Conservation (phyloP, 192 early-diverging fungal species). For the Geranomyces variabilis region DNA sequence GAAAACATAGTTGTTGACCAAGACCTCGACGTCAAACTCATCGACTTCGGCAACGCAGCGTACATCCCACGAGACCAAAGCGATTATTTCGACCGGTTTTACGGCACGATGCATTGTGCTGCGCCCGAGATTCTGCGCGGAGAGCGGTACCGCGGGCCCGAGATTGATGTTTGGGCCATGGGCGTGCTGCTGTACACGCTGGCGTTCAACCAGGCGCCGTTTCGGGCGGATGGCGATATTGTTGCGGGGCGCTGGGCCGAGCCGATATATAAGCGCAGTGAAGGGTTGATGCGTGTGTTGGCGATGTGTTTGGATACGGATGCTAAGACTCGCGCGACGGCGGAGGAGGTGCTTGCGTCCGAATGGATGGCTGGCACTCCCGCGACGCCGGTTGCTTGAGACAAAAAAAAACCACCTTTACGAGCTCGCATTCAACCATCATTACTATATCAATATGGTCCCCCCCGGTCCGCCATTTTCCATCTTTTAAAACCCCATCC, state of each 20-base stretch:
- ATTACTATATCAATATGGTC: too few relatives aligned
- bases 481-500: too few relatives aligned
- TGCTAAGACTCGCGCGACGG: conserved; percentile 70
- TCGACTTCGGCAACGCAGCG: conserved; percentile 81
- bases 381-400: too few relatives aligned
- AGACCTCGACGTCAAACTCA: conserved; percentile 62
- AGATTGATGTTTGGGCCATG: conserved; percentile 80
- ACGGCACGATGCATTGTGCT: conserved; percentile 77
- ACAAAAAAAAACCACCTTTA: too few relatives aligned
- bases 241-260: conserved; percentile 7
- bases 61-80: conserved; percentile 55
- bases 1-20: conserved; percentile 73
- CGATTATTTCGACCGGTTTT: conserved; percentile 70
- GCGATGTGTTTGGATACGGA: conserved; percentile 76
- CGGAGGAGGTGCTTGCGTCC: conserved; percentile 74
- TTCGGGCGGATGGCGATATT: conserved; percentile 17
- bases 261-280: conserved; percentile 21
- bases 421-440: too few relatives aligned
- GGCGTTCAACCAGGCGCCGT: conserved; percentile 62
- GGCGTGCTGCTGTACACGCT: conserved; percentile 79
- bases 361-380: conserved; percentile 71
- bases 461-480: too few relatives aligned
- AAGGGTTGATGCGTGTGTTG: conserved; percentile 54
- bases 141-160: conserved; percentile 73
- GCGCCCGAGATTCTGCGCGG: conserved; percentile 73